Conservation (phyloP, 2,329 filamentous ascomycete species). For the Penicillium sp. region DNA sequence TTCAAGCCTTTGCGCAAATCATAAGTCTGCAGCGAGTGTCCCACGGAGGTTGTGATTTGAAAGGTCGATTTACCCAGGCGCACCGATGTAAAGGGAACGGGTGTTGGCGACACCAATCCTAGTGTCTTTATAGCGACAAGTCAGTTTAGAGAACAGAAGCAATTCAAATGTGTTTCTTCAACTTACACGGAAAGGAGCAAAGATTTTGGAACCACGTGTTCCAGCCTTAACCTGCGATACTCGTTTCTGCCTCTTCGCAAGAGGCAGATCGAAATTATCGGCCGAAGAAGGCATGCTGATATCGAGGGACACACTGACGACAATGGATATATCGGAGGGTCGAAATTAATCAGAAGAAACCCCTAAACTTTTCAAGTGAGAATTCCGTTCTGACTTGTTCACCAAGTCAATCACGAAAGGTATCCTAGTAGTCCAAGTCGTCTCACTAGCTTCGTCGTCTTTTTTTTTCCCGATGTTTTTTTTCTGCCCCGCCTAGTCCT, state of each 20-base stretch:
- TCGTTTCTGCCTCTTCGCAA: constrained; percentile 75
- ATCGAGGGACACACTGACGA: background rate
- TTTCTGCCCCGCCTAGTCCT: constrained; percentile 12
- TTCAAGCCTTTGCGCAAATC: constrained; percentile 87
- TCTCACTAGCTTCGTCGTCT: constrained; percentile 1
- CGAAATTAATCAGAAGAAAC: background rate
- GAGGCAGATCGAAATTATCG: constrained; percentile 58
- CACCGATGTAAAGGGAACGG: constrained; percentile 83
- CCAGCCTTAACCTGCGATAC: constrained; percentile 39
- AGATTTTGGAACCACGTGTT: constrained; percentile 68
- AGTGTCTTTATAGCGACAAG: constrained; percentile 65
- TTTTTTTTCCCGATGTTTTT: constrained; percentile 9
- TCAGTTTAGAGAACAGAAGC: constrained; percentile 10
- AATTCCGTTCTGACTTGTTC: background rate
- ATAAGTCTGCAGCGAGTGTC: constrained; percentile 88
- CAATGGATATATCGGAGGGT: background rate
- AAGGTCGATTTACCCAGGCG: constrained; percentile 92
- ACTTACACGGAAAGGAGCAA: constrained; percentile 86
- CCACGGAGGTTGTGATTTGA: constrained; percentile 94
- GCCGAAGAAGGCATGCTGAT: constrained; percentile 47
- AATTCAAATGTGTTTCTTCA: background rate
- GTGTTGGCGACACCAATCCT: constrained; percentile 86
- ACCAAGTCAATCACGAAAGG: background rate
- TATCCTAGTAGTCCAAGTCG: background rate
- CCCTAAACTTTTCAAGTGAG: background rate